Percentiles rank a stretch among this genome's conserved stretches.
Evolutionary conservation across 129 eudicot genomes (phyloP).

Genomic region (Centrapalus pauciflorus): DNA sequence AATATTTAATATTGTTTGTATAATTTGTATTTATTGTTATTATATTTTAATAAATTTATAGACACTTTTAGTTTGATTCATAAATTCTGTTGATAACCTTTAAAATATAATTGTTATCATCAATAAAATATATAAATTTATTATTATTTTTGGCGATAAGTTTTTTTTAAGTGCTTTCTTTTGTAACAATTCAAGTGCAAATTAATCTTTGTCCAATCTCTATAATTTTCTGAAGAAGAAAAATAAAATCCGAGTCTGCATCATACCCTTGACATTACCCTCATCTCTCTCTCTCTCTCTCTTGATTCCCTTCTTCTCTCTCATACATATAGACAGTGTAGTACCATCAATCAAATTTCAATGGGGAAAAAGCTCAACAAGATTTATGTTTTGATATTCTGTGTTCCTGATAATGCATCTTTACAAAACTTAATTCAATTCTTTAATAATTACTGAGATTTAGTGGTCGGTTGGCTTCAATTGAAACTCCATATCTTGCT

Average conservation of each 20-base stretch:
- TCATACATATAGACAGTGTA: slow-evolving; percentile 11
- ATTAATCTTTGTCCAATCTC: slow-evolving; percentile 9
- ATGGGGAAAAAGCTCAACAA: slow-evolving; percentile 6
- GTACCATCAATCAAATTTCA: slow-evolving; percentile 17
- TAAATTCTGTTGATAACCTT: too few relatives aligned
- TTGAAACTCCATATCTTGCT: not conserved
- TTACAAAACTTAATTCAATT: not conserved
- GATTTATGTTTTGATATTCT: not conserved
- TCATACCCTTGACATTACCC: slow-evolving; percentile 31
- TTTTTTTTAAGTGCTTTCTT: not conserved
- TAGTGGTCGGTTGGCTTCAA: slow-evolving; percentile 15
- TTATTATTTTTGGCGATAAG: too few relatives aligned
- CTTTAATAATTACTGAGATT: slow-evolving; percentile 22
- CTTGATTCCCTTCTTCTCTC: not conserved
- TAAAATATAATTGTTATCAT: too few relatives aligned
- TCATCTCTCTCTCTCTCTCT: slow-evolving; percentile 18
- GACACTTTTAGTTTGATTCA: too few relatives aligned
- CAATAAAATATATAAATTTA: too few relatives aligned
- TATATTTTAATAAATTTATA: too few relatives aligned
- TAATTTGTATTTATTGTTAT: too few relatives aligned
- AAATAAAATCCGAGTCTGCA: slow-evolving; percentile 16
- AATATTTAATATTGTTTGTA: too few relatives aligned
- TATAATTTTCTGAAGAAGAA: not conserved
- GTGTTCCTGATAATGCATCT: slow-evolving; percentile 11
- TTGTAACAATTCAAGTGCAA: slow-evolving; percentile 16